Evolutionary conservation across 805 yeast genomes (phyloP).

Genomic region (Dipodascus albidus): DNA sequence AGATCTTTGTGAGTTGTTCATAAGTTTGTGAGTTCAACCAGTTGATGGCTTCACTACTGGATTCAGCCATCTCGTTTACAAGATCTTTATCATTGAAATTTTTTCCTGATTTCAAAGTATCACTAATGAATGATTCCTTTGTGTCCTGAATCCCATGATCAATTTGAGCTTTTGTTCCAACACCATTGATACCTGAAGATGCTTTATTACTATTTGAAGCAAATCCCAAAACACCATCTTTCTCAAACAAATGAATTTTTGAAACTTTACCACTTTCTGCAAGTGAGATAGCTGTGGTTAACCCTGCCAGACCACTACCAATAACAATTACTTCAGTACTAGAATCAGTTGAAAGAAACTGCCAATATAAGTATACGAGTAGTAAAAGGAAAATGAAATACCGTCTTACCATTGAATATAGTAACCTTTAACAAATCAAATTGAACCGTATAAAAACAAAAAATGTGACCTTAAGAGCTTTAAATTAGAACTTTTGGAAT

Average conservation of each 20-base stretch:
- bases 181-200: slow-evolving; percentile 65
- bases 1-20: slow-evolving; percentile 52
- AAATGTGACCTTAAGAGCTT: too few relatives aligned
- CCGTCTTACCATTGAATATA: neutral
- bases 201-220: slow-evolving; percentile 62
- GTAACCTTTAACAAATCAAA: too few relatives aligned
- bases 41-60: slow-evolving; percentile 55
- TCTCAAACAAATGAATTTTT: slow-evolving; percentile 43
- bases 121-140: slow-evolving; percentile 47
- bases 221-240: slow-evolving; percentile 32
- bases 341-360: neutral
- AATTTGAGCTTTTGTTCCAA: slow-evolving; percentile 51
- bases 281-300: slow-evolving; percentile 49
- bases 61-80: slow-evolving; percentile 46
- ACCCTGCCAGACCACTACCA: slow-evolving; percentile 58
- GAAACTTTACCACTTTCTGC: slow-evolving; percentile 35
- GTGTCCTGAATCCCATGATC: slow-evolving; percentile 40
- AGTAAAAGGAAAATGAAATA: neutral
- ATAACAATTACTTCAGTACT: slow-evolving; percentile 34
- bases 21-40: slow-evolving; percentile 61
- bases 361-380: neutral
- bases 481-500: too few relatives aligned
- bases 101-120: slow-evolving; percentile 58
- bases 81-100: slow-evolving; percentile 46
- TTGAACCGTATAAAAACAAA: too few relatives aligned